Conservation (phyloP, 2,329 filamentous ascomycete species). For the Metarhizium robertsii region DNA sequence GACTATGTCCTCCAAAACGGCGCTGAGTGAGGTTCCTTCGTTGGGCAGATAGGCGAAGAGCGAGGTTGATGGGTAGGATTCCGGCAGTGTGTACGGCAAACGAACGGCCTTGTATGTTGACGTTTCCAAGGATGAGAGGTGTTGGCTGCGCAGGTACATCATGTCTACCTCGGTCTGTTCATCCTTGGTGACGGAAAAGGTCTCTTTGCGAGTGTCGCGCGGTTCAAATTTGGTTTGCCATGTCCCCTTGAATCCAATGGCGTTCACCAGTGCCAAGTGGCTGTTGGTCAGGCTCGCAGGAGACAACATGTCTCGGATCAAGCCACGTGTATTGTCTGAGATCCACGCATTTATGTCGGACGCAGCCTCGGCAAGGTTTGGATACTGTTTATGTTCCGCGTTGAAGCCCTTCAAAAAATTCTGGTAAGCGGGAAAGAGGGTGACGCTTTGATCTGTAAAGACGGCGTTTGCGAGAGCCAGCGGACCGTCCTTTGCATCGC, state of each 20-base stretch:
- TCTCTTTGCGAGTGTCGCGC: background rate
- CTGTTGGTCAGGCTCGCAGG: background rate
- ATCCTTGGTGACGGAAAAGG: background rate
- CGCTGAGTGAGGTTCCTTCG: background rate
- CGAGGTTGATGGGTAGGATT: background rate
- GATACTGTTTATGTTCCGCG: background rate
- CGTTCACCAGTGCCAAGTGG: background rate
- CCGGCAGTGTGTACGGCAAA: background rate
- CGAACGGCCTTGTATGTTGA: background rate
- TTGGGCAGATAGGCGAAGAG: background rate
- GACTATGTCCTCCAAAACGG: background rate
- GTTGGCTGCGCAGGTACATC: background rate
- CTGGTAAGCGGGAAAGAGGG: background rate
- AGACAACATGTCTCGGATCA: background rate
- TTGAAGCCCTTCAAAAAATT: background rate
- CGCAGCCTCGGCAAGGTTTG: background rate
- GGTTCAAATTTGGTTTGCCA: background rate
- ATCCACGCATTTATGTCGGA: background rate
- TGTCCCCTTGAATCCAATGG: background rate
- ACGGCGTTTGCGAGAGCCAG: background rate
- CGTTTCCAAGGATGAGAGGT: background rate
- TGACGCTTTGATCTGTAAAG: background rate
- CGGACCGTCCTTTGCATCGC: background rate
- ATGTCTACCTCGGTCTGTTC: background rate
- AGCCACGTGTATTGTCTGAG: background rate